These are phyloP conservation scores for Piper longum DNA, from an alignment of 164 flowering plant genomes.

Conservation along the genomic window DNA sequence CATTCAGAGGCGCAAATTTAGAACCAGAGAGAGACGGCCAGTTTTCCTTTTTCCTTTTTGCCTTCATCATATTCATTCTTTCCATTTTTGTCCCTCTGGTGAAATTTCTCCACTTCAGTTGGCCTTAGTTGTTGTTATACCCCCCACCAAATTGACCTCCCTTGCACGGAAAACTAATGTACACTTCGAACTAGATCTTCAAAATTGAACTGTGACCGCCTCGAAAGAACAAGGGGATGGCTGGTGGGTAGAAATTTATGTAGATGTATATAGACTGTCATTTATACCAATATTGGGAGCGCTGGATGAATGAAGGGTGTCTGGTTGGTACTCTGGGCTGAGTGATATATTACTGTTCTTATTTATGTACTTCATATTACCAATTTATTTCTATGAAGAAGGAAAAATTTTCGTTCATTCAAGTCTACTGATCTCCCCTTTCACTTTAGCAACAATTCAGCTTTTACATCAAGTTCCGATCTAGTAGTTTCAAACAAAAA, in stretches of 20 bases:
- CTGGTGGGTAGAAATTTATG: slow-evolving; percentile 2
- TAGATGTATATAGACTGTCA: slow-evolving; percentile 1
- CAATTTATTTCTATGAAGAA: slow-evolving; percentile 2
- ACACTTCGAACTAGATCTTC: background rate
- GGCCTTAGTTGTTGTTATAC: background rate
- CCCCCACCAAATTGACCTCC: background rate
- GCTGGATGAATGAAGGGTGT: slow-evolving; percentile 1
- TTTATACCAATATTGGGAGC: slow-evolving; percentile 2
- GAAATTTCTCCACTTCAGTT: slow-evolving; percentile 10
- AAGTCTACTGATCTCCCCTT: background rate
- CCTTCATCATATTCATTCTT: slow-evolving; percentile 31
- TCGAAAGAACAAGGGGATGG: background rate
- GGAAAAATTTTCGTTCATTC: background rate
- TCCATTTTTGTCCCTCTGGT: slow-evolving; percentile 39
- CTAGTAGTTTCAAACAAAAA: background rate
- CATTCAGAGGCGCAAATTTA: slow-evolving; percentile 19
- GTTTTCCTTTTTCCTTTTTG: slow-evolving; percentile 11
- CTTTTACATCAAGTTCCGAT: too few relatives aligned
- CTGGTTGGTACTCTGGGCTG: slow-evolving; percentile 1
- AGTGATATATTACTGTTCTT: background rate
- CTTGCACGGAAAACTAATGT: background rate
- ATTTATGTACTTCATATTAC: slow-evolving; percentile 1
- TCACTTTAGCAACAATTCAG: background rate
- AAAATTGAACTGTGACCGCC: background rate
- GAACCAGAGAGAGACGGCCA: slow-evolving; percentile 26